These are phyloP conservation scores for Diospyros lotus DNA, from an alignment of 148 eudicot genomes.

Conservation along the genomic window DNA sequence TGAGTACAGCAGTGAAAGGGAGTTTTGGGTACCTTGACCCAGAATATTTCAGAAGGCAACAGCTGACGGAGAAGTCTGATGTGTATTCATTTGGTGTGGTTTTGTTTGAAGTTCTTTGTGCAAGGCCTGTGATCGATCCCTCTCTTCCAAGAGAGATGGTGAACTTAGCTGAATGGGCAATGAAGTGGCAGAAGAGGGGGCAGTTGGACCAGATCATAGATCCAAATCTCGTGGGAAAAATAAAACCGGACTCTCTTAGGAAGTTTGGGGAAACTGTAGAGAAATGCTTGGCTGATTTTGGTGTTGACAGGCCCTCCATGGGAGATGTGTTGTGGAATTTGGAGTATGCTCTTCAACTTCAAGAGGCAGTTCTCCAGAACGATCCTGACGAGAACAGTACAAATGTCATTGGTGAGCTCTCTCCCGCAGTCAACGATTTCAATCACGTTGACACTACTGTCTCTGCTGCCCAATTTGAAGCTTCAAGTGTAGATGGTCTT, in stretches of 20 bases:
- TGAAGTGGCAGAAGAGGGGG: slow-evolving; percentile 87
- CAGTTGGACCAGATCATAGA: slow-evolving; percentile 75
- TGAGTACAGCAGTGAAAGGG: slow-evolving; percentile 94
- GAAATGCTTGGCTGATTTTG: slow-evolving; percentile 88
- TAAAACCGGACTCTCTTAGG: slow-evolving; percentile 70
- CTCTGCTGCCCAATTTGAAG: slow-evolving; percentile 36
- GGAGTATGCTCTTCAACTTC: slow-evolving; percentile 88
- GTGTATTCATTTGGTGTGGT: slow-evolving; percentile 95
- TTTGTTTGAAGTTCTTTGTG: slow-evolving; percentile 81
- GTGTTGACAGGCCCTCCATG: slow-evolving; percentile 90
- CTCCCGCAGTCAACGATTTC: slow-evolving; percentile 57
- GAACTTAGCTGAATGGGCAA: slow-evolving; percentile 89
- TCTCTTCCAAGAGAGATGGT: slow-evolving; percentile 84
- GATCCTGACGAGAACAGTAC: slow-evolving; percentile 72
- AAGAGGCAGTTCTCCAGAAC: slow-evolving; percentile 51
- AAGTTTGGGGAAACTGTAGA: slow-evolving; percentile 89
- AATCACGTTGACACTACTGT: slow-evolving; percentile 29
- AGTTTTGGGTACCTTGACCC: slow-evolving; percentile 96
- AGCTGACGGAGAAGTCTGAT: slow-evolving; percentile 88
- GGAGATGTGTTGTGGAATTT: slow-evolving; percentile 96
- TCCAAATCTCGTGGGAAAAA: slow-evolving; percentile 47
- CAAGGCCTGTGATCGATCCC: slow-evolving; percentile 90
- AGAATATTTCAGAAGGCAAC: slow-evolving; percentile 88
- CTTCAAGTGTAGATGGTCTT: slow-evolving; percentile 38
- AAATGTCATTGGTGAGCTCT: slow-evolving; percentile 54